Evolutionary conservation across 1,284 basidiomycete genomes (phyloP).

Genomic region (Trichosporon inkin): DNA sequence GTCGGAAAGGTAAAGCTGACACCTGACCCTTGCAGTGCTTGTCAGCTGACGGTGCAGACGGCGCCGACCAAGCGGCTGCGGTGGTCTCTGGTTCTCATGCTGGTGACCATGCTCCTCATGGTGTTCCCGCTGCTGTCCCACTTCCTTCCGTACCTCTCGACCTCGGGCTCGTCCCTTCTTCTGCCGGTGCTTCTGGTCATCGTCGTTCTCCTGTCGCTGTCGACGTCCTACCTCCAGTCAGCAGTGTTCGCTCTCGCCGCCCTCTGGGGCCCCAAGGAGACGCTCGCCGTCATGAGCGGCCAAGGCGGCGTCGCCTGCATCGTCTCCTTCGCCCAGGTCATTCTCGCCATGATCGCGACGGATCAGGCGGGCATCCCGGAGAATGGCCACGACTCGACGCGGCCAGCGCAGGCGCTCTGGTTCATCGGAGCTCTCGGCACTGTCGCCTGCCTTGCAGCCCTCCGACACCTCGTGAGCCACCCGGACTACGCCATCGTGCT

Average conservation of each 20-base stretch:
- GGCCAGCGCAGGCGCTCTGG: constrained; percentile 46
- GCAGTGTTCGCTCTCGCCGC: constrained; percentile 43
- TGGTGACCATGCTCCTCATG: constrained; percentile 29
- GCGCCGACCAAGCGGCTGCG: constrained; percentile 37
- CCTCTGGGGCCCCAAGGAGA: constrained; percentile 40
- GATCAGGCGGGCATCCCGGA: neutral
- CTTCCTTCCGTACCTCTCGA: constrained; percentile 32
- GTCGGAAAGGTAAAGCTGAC: constrained; percentile 43
- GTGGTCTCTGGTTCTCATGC: constrained; percentile 37
- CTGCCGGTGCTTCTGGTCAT: constrained; percentile 34
- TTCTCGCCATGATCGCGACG: constrained; percentile 38
- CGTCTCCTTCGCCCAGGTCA: constrained; percentile 42
- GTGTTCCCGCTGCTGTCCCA: constrained; percentile 43
- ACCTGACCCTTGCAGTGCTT: too few species aligned
- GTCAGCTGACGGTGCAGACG: constrained; percentile 25
- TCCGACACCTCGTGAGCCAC: constrained; percentile 30
- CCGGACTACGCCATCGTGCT: constrained; percentile 29
- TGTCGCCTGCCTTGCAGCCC: constrained; percentile 30
- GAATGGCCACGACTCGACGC: constrained; percentile 14
- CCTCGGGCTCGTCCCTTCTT: constrained; percentile 29
- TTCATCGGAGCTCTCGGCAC: constrained; percentile 31
- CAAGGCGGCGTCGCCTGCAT: constrained; percentile 50
- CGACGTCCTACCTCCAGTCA: constrained; percentile 46
- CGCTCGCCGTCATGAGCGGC: constrained; percentile 49
- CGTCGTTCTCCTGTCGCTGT: constrained; percentile 36